phyloP scores from a whole-genome alignment of 306 rosid genomes.

The Mucuna pruriens region DNA sequence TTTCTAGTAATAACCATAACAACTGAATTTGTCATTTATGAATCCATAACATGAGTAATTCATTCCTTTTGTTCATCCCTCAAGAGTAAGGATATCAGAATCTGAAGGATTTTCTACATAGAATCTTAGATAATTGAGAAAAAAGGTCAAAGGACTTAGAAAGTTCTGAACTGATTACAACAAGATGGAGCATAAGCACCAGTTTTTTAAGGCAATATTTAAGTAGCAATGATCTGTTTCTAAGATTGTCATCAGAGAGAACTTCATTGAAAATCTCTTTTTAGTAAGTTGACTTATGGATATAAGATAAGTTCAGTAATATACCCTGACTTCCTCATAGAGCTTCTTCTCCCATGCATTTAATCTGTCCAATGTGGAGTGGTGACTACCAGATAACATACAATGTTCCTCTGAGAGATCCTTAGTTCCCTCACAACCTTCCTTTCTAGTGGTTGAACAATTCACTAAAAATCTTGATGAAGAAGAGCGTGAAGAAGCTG shows the following conservation, averaged over 20 bases:
- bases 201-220: background rate
- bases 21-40: background rate
- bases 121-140: background rate
- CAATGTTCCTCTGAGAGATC: conserved; percentile 58
- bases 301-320: conserved; percentile 7
- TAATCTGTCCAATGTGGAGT: conserved; percentile 75
- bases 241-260: conserved; percentile 2
- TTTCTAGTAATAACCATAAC: conserved; percentile 8
- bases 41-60: background rate
- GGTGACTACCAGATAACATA: conserved; percentile 68
- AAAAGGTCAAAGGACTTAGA: background rate
- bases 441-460: conserved; percentile 57
- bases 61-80: background rate
- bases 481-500: conserved; percentile 76
- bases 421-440: conserved; percentile 52
- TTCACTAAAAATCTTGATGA: conserved; percentile 61
- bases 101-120: background rate
- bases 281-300: background rate
- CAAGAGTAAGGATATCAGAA: background rate
- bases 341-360: conserved; percentile 91
- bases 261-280: background rate
- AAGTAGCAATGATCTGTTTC: conserved; percentile 8
- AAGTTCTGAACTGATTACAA: background rate
- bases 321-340: conserved; percentile 82
- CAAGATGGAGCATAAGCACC: background rate